Conservation (phyloP, 345 rosid species). For the Citrus reticulata region DNA sequence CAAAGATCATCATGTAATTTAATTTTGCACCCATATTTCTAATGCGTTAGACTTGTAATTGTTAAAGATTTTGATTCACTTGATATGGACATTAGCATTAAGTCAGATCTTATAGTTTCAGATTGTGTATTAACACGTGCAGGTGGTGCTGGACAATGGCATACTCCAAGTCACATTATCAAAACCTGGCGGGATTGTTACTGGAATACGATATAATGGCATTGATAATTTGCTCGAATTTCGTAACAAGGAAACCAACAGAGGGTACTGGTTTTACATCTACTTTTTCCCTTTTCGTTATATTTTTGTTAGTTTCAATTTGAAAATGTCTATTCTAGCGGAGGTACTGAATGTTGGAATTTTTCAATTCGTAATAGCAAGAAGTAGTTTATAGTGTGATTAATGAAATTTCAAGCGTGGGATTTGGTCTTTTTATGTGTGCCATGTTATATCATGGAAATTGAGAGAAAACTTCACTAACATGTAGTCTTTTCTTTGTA, state of each 20-base stretch:
- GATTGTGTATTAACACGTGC: not conserved
- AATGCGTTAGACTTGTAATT: not conserved
- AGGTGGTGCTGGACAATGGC: slow-evolving; percentile 81
- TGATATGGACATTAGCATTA: not conserved
- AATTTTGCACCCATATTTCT: not conserved
- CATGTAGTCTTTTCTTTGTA: not conserved
- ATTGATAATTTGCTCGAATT: slow-evolving; percentile 75
- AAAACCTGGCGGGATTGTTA: slow-evolving; percentile 67
- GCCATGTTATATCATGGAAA: not conserved
- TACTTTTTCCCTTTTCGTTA: not conserved
- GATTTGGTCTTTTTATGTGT: not conserved
- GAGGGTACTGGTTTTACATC: slow-evolving; percentile 48
- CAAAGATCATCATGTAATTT: slow-evolving; percentile 51
- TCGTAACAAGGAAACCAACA: slow-evolving; percentile 67
- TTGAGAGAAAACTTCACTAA: not conserved
- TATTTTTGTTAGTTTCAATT: not conserved
- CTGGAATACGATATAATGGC: slow-evolving; percentile 53
- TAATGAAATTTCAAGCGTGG: not conserved
- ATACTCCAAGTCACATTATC: slow-evolving; percentile 61
- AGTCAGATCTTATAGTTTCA: not conserved
- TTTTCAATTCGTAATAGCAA: not conserved
- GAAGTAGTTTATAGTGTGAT: not conserved
- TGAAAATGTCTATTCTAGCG: not conserved
- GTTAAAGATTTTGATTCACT: too few species aligned
- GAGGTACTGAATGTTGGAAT: not conserved